Percentiles rank a stretch among this genome's conserved stretches.
Conservation (phyloP, 106 monocot species). For the Agapanthus africanus region DNA sequence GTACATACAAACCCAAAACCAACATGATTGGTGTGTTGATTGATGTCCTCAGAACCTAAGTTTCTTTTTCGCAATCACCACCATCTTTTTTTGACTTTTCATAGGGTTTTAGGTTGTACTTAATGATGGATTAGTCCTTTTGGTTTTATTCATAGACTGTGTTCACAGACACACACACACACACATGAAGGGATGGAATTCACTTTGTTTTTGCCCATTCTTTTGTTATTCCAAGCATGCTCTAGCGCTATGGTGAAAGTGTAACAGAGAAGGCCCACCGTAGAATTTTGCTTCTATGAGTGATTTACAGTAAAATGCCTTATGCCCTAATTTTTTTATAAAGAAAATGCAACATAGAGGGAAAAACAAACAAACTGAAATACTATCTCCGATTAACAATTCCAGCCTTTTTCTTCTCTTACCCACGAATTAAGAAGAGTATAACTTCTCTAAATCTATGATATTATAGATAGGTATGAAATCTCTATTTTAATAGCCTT, state of each 20-base stretch:
- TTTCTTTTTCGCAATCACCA: conserved; percentile 7
- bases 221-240: conserved; percentile 12
- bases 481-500: too few species aligned
- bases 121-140: conserved; percentile 7
- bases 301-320: too few species aligned
- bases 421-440: too few species aligned
- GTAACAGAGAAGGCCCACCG: conserved; percentile 7
- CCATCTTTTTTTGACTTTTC: background rate
- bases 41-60: conserved; percentile 1
- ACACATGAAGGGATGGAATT: background rate
- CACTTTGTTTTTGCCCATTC: conserved; percentile 3
- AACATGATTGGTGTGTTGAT: conserved; percentile 17
- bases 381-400: too few species aligned
- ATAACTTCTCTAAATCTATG: too few species aligned
- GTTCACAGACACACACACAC: background rate
- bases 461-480: too few species aligned
- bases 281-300: conserved; percentile 5
- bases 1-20: background rate
- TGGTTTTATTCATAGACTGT: background rate
- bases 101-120: background rate
- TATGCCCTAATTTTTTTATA: too few species aligned
- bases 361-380: too few species aligned
- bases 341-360: too few species aligned
- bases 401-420: too few species aligned
- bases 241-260: background rate